A percentile compares a stretch with the other conserved stretches of the same genome.
phyloP scores from a whole-genome alignment of 1,284 basidiomycete genomes.

The Crepidotus sp. region DNA sequence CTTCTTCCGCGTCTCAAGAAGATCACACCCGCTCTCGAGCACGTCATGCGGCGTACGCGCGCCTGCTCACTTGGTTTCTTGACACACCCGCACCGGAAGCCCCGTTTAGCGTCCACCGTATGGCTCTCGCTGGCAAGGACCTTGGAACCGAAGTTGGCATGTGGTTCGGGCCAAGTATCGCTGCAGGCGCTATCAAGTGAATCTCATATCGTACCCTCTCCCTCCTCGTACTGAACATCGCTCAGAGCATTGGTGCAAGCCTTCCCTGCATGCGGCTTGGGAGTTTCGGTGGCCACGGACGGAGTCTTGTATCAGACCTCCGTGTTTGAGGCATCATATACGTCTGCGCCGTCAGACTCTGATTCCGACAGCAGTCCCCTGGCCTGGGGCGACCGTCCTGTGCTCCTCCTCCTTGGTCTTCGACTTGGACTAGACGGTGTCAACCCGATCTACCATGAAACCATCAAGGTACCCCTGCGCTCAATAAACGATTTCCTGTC shows the following conservation, averaged over 20 bases:
- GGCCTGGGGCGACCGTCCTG: slow-evolving; percentile 77
- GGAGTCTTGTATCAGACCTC: slow-evolving; percentile 81
- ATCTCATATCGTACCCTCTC: not conserved
- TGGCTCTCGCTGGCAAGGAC: slow-evolving; percentile 91
- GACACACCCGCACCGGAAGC: slow-evolving; percentile 84
- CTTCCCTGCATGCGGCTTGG: slow-evolving; percentile 75
- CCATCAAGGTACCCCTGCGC: slow-evolving; percentile 68
- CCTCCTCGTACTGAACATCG: not conserved
- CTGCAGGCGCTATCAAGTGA: slow-evolving; percentile 90
- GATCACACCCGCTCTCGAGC: slow-evolving; percentile 7
- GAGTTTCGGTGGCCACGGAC: slow-evolving; percentile 79
- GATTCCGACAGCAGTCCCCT: slow-evolving; percentile 11
- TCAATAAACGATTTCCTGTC: not conserved
- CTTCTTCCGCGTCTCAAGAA: slow-evolving; percentile 20
- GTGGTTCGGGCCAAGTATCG: slow-evolving; percentile 97
- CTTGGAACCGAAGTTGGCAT: slow-evolving; percentile 93
- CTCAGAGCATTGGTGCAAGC: slow-evolving; percentile 70
- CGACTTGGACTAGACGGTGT: slow-evolving; percentile 88
- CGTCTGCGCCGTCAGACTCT: slow-evolving; percentile 3
- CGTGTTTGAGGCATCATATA: slow-evolving; percentile 57
- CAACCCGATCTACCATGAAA: slow-evolving; percentile 91
- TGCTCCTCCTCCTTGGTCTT: slow-evolving; percentile 81
- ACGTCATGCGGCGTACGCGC: slow-evolving; percentile 66
- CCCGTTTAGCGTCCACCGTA: slow-evolving; percentile 93
- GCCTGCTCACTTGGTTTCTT: slow-evolving; percentile 89